Evolutionary conservation across 345 rosid genomes (phyloP).

Genomic region (Carallia brachiata): DNA sequence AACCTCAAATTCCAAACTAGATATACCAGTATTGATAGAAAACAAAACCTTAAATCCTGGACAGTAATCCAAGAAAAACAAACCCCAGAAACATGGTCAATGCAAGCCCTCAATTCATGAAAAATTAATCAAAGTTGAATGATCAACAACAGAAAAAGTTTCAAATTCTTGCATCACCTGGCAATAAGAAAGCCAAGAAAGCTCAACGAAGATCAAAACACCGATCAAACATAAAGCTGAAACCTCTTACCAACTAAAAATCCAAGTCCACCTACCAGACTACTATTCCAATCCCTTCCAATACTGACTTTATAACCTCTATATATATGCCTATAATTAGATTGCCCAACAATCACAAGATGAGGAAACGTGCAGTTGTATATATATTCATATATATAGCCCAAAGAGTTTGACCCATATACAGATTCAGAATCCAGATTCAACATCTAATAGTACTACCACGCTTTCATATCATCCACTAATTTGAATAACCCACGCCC

Average conservation of each 20-base stretch:
- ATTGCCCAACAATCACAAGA: constrained; percentile 22
- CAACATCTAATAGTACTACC: constrained; percentile 22
- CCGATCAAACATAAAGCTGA: not conserved
- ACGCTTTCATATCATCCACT: not conserved
- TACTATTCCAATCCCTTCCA: constrained; percentile 24
- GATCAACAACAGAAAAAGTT: not conserved
- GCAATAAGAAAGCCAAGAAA: not conserved
- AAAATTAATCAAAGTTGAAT: not conserved
- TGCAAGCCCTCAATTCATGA: no score
- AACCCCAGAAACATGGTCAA: constrained; percentile 6
- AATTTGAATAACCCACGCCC: not conserved
- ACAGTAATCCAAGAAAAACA: constrained; percentile 1
- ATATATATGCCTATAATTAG: constrained; percentile 4
- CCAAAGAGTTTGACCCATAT: constrained; percentile 7
- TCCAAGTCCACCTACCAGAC: constrained; percentile 29
- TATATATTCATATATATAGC: not conserved
- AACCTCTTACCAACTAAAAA: constrained; percentile 1
- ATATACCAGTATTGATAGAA: no score
- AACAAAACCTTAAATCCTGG: not conserved
- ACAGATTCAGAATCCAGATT: constrained; percentile 21
- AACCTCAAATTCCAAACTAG: constrained; percentile 4
- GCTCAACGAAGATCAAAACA: not conserved
- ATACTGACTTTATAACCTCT: constrained; percentile 28
- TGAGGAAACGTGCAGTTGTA: not conserved
- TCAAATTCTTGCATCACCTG: not conserved